Conservation (phyloP, 2,329 filamentous ascomycete species). For the Cladophialophora yegresii region DNA sequence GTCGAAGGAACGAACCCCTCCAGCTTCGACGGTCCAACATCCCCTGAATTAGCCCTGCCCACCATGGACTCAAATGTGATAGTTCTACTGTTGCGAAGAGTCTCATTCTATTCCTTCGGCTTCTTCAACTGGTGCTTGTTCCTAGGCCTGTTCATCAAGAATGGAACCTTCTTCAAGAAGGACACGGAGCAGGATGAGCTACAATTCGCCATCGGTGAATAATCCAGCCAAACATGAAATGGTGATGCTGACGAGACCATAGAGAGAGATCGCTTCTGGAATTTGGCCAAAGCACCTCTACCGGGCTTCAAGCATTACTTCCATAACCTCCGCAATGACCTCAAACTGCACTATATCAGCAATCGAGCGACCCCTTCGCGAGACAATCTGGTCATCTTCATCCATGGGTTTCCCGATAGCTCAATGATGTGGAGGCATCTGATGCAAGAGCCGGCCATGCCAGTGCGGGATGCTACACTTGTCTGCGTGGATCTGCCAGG, state of each 20-base stretch:
- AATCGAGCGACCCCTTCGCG: constrained; percentile 41
- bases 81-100: constrained; percentile 9
- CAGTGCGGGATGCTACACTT: constrained; percentile 47
- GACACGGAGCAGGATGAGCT: constrained; percentile 45
- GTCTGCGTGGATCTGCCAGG: constrained; percentile 61
- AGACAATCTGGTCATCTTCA: constrained; percentile 52
- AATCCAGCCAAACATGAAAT: neutral
- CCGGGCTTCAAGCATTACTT: constrained; percentile 55
- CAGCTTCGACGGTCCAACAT: constrained; percentile 13
- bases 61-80: constrained; percentile 26
- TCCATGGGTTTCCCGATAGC: constrained; percentile 64
- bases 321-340: constrained; percentile 51
- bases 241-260: constrained; percentile 11
- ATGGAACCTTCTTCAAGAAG: constrained; percentile 44
- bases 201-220: constrained; percentile 47
- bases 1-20: neutral
- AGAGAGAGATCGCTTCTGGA: constrained; percentile 59
- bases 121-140: constrained; percentile 43
- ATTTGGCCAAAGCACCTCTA: constrained; percentile 47
- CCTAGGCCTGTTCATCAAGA: constrained; percentile 38
- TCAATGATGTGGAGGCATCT: constrained; percentile 57
- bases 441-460: constrained; percentile 46
- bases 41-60: neutral
- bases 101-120: constrained; percentile 38
- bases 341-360: constrained; percentile 59